These are phyloP conservation scores for Sclerotinia glacialis DNA, from an alignment of 2,329 filamentous ascomycete species.

Conservation along the genomic window DNA sequence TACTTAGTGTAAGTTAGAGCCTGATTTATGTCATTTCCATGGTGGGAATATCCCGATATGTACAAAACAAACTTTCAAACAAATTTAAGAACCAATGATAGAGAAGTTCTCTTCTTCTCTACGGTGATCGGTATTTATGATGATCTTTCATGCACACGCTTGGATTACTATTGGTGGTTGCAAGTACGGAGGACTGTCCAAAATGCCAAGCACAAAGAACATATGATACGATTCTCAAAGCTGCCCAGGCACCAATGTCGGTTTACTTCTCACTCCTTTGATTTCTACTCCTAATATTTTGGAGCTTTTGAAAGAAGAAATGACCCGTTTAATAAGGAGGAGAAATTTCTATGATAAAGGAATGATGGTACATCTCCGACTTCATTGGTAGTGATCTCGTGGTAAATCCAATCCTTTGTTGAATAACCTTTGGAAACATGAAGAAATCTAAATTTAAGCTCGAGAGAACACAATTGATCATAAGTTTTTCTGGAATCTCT, in stretches of 20 bases:
- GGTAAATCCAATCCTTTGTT: slow-evolving; percentile 9
- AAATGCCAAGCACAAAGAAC: slow-evolving; percentile 11
- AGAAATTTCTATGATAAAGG: background rate
- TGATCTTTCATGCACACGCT: background rate
- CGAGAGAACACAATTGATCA: background rate
- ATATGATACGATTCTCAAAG: slow-evolving; percentile 1
- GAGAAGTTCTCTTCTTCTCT: background rate
- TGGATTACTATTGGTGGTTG: background rate
- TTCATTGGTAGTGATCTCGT: background rate
- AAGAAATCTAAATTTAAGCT: slow-evolving; percentile 13
- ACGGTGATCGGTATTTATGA: background rate
- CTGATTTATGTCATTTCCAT: background rate
- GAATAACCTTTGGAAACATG: background rate
- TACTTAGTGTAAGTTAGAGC: background rate
- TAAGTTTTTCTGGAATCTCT: background rate
- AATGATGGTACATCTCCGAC: background rate
- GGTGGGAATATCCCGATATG: slow-evolving; percentile 6
- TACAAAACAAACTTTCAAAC: background rate
- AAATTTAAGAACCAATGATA: background rate
- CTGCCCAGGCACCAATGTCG: slow-evolving; percentile 6
- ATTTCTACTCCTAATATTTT: background rate
- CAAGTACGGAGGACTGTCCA: background rate
- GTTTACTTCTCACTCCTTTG: background rate
- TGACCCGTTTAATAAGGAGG: no score
- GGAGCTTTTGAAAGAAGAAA: background rate